A percentile compares a stretch with the other conserved stretches of the same genome.
These are phyloP conservation scores for Anthracocystis setariae DNA, from an alignment of 1,284 basidiomycete species.

Conservation along the genomic window DNA sequence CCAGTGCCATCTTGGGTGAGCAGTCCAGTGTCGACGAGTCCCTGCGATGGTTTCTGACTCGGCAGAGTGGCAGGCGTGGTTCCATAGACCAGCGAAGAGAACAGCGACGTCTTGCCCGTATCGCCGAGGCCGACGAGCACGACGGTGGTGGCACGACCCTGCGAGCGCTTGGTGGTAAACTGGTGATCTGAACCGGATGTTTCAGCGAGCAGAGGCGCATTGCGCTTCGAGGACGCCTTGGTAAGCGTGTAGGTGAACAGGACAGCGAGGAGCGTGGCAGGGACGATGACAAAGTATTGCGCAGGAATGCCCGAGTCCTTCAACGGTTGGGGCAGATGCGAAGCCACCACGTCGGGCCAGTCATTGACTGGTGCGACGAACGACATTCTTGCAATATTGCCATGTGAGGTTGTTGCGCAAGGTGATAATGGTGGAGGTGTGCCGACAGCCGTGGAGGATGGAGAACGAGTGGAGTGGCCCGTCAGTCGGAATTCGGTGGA, in stretches of 20 bases:
- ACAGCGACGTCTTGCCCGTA: constrained; percentile 62
- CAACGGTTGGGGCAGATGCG: constrained; percentile 37
- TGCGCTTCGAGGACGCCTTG: constrained; percentile 22
- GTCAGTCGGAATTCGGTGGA: constrained; percentile 18
- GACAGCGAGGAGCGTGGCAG: constrained; percentile 46
- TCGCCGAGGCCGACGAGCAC: constrained; percentile 57
- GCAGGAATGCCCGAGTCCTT: constrained; percentile 36
- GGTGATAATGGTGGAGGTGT: neutral
- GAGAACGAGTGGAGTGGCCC: neutral
- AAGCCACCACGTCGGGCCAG: constrained; percentile 50
- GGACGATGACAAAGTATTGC: constrained; percentile 46
- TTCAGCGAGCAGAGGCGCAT: constrained; percentile 12
- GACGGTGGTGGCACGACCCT: constrained; percentile 38
- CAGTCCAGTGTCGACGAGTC: constrained; percentile 9
- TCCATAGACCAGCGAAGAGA: constrained; percentile 55
- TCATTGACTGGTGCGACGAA: constrained; percentile 42
- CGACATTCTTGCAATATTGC: constrained; percentile 25
- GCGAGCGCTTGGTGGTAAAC: constrained; percentile 23
- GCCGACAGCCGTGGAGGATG: neutral
- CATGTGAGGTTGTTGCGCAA: no score
- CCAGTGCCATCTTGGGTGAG: neutral
- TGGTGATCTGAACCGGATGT: neutral
- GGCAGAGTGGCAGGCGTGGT: constrained; percentile 53
- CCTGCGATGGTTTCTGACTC: constrained; percentile 50
- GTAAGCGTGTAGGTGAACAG: constrained; percentile 47